Conservation (phyloP, 305 asterid species). For the Andrographis paniculata region DNA sequence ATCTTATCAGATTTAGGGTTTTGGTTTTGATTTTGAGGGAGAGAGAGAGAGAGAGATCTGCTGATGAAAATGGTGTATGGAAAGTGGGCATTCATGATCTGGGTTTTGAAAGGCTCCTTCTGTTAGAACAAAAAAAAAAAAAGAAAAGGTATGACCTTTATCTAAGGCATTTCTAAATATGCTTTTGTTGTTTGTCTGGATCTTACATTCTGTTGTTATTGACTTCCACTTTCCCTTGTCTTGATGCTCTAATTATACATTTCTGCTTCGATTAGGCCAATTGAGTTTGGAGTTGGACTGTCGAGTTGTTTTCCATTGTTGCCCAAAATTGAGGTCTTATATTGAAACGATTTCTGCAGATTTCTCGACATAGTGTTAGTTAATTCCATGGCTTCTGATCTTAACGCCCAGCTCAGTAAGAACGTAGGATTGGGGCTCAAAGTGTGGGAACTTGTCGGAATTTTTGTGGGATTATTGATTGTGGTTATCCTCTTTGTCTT, state of each 20-base stretch:
- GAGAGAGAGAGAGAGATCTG: not conserved
- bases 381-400: slow-evolving; percentile 88
- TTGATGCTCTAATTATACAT: no score
- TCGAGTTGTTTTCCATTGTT: no score
- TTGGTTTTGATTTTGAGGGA: not conserved
- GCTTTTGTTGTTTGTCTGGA: not conserved
- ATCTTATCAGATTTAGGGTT: not conserved
- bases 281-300: no score
- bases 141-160: not conserved
- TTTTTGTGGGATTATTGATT: slow-evolving; percentile 58
- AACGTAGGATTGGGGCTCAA: slow-evolving; percentile 50
- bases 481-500: slow-evolving; percentile 52
- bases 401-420: slow-evolving; percentile 46
- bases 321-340: slow-evolving; percentile 2
- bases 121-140: not conserved
- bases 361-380: not conserved
- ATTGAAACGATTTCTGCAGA: slow-evolving; percentile 25
- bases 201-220: not conserved
- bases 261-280: no score
- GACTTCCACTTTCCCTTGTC: not conserved
- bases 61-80: not conserved
- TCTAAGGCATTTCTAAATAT: no score
- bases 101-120: not conserved
- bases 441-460: slow-evolving; percentile 85
- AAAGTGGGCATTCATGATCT: not conserved